Base-by-base conservation (phyloP, 805 yeast species). In the Pichia cabralensis region DNA sequence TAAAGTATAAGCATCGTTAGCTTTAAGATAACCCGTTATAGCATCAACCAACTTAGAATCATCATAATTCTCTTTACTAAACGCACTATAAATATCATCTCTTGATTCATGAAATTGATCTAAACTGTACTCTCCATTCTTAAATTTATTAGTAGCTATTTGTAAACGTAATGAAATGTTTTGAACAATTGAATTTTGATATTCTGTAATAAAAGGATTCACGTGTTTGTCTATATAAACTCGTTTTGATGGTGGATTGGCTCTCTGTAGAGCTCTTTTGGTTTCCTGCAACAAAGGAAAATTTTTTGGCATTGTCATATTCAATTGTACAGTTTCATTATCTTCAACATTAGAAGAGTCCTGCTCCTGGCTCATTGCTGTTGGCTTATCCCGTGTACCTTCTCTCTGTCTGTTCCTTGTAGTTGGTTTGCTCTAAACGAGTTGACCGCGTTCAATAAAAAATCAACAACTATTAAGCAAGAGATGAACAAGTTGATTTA, bases 231-330 rank as follows among this genome's bases (percentile, higher is more conserved):
- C 40, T 10, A 22, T 26, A 14, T 37, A 37, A 2, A 33, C 14
- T 3, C 34, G 22, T 16, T 37, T 37, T 3, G 40, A 31, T 5
- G 30, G 21, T 8, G 40, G 40, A 5, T 27, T 19, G 3, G 12
- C 6, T 12, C 20, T 21, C 22, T 18, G 25, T 2, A 53, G 26
- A 8, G 38, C 39, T 4, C 23, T 10, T 23, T 33, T 45, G 21
- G 41, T 39, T 17, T 30, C 31, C 22, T 36, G 34, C 9, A 33
- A 23, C 12, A 53, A 29, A 1, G 58, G 58, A 28, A 43, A 53
- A 35, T 49, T 46, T 2, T 43, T 33, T 3, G 56, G 58, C 10
- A 53, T 10, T 11, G 26, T n/a, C n/a, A n/a, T n/a, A n/a, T n/a
- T n/a, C n/a, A n/a, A n/a, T n/a, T n/a, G n/a, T n/a, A n/a, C n/a